Evolutionary conservation across 2,329 filamentous ascomycete species (phyloP), one percentile per base, ranked within the genome.

Genomic region (Zymoseptoria crescenta): DNA sequence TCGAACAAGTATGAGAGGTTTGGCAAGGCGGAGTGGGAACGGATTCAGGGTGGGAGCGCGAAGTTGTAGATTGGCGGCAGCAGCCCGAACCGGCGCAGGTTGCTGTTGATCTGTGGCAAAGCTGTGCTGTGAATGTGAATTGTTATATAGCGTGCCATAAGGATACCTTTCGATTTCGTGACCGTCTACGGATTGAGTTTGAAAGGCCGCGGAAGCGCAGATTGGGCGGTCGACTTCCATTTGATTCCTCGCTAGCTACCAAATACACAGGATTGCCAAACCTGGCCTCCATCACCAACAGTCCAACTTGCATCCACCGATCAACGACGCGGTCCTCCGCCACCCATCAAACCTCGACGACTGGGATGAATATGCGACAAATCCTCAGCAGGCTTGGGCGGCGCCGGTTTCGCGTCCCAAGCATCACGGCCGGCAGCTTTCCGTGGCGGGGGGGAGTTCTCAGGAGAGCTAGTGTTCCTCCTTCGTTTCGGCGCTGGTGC

Each of bases 1-100:
- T 79, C 77, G 5, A 61, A 68, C n/a, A 60, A 56, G 0, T 96
- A 96, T 72, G 81, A 85, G 29, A 80, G 75, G 7, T 96, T 96
- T 73, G 76, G 74, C 0, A 74, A 80, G 62, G 75, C 74, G 58
- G 87, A 95, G 51, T 96, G 90, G 90, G 76, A 81, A 45, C 78
- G 77, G 58, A 70, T 96, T 64, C 81, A 81, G 45, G 83, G 76
- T 1, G 90, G 90, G 0, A 79, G 80, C 61, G 87, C 89, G 20
- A 93, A 86, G 76, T 74, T 95, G 62, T 93, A 87, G 88, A 84
- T 29, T 21, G 51, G 30, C 54, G 20, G 52, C 7, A 41, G 13
- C n/a, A 16, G n/a, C 35, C 16, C n/a, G 9, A 41, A 7, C 16
- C 10, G 35, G 35, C 35, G 35, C 35, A 45, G 35, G 13, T 45